Evolutionary conservation across 768 basidiomycete genomes (phyloP).

Genomic region (Leccinum aurantiacum): DNA sequence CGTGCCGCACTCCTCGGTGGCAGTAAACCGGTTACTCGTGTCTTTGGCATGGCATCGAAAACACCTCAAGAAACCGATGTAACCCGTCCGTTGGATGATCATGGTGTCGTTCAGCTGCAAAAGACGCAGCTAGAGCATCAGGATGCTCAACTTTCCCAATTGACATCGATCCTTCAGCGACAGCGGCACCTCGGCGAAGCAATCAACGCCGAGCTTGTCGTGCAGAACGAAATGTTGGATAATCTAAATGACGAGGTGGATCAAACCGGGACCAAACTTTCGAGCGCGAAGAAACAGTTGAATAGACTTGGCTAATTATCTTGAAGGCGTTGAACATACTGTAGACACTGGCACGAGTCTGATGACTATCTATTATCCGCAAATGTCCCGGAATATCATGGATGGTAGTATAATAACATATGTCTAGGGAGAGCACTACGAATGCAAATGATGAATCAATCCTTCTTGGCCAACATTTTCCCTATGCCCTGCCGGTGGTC

Average conservation of each 20-base stretch:
- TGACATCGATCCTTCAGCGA: conserved; percentile 79
- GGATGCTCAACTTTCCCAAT: conserved; percentile 74
- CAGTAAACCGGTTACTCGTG: conserved; percentile 58
- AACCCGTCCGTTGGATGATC: conserved; percentile 86
- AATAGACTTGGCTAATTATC: conserved; percentile 62
- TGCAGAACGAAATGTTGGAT: conserved; percentile 87
- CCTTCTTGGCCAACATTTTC: conserved; percentile 43
- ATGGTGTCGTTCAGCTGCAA: conserved; percentile 78
- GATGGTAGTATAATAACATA: conserved; percentile 22
- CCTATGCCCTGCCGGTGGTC: conserved; percentile 54
- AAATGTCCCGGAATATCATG: conserved; percentile 18
- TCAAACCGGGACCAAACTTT: conserved; percentile 72
- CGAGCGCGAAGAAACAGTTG: conserved; percentile 77
- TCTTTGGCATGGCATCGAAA: conserved; percentile 66
- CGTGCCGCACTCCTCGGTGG: conserved; percentile 64
- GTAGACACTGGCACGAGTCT: conserved; percentile 24
- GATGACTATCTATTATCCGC: conserved; percentile 10
- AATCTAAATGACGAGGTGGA: conserved; percentile 77
- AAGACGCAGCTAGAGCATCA: conserved; percentile 79
- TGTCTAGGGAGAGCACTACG: conserved; percentile 21
- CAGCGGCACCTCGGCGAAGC: conserved; percentile 87
- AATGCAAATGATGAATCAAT: conserved; percentile 12
- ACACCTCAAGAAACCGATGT: conserved; percentile 76
- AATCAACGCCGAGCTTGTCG: conserved; percentile 76
- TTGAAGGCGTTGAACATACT: conserved; percentile 4